Percentiles rank a stretch among this genome's conserved stretches.
Conservation (phyloP, 2,329 filamentous ascomycete species). For the Metarhizium robertsii region DNA sequence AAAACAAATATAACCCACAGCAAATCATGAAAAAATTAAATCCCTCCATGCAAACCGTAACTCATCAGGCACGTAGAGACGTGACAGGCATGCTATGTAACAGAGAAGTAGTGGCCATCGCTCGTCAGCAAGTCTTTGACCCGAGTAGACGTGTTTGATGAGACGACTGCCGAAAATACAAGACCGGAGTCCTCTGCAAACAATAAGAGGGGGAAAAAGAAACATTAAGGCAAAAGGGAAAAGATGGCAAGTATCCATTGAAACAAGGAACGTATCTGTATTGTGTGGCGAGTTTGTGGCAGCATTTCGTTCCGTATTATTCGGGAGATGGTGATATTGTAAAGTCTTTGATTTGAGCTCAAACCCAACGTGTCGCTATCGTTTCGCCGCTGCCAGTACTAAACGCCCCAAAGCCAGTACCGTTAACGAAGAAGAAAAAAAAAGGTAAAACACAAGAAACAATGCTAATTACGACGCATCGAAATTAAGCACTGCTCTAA, state of each 20-base stretch:
- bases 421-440: background rate
- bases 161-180: slow-evolving; percentile 19
- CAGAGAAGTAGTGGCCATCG: slow-evolving; percentile 24
- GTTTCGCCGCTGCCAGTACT: background rate
- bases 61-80: slow-evolving; percentile 35
- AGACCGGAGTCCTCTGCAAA: slow-evolving; percentile 9
- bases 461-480: background rate
- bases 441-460: background rate
- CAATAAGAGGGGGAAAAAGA: slow-evolving; percentile 11
- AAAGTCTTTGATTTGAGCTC: background rate
- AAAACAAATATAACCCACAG: background rate
- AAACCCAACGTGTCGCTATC: background rate
- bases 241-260: background rate
- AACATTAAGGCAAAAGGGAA: slow-evolving; percentile 9
- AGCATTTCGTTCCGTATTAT: slow-evolving; percentile 2
- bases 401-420: background rate
- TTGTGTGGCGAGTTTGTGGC: slow-evolving; percentile 7
- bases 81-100: slow-evolving; percentile 24
- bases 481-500: background rate
- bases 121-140: slow-evolving; percentile 12
- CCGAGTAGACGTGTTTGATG: slow-evolving; percentile 16
- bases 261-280: slow-evolving; percentile 8
- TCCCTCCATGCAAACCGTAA: slow-evolving; percentile 32
- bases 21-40: slow-evolving; percentile 25
- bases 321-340: background rate